A percentile compares a stretch with the other conserved stretches of the same genome.
phyloP scores from a whole-genome alignment of 177 flowering plant genomes.

The Vitis hybrid region DNA sequence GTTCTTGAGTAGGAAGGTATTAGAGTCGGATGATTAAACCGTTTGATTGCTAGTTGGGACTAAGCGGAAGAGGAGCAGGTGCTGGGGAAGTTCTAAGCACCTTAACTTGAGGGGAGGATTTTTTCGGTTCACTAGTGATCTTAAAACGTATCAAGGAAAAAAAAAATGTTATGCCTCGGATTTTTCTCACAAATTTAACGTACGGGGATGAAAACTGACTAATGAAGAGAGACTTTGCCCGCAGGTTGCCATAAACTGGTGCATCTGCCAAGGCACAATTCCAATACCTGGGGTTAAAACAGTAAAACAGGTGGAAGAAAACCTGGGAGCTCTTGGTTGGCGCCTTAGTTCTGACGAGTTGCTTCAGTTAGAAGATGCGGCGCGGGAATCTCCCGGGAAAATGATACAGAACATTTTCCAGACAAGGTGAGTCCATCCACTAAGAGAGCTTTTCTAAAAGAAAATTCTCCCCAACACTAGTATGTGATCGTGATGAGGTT shows the following conservation, averaged over 20 bases:
- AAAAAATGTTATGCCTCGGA: no score
- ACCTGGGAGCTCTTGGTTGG: conserved; percentile 97
- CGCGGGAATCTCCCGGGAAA: conserved; percentile 60
- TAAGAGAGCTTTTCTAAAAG: background rate
- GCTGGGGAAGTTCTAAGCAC: no score
- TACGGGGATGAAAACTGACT: no score
- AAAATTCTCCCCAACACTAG: background rate
- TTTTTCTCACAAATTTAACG: no score
- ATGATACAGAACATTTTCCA: conserved; percentile 96
- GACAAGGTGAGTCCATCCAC: conserved; percentile 45
- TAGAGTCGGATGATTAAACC: no score
- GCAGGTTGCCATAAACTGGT: conserved; percentile 96
- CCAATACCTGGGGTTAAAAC: conserved; percentile 97
- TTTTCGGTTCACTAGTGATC: no score
- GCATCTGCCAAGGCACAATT: conserved; percentile 83
- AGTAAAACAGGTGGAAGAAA: conserved; percentile 73
- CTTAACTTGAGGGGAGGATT: no score
- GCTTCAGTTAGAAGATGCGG: conserved; percentile 63
- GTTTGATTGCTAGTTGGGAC: no score
- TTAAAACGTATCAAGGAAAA: no score
- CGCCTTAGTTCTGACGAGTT: conserved; percentile 63
- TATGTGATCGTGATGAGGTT: no score
- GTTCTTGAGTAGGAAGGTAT: no score
- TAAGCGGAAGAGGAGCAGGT: no score
- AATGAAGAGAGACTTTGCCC: background rate